Conservation (phyloP, 169 alveolate species). For the Cryptosporidium tyzzeri region DNA sequence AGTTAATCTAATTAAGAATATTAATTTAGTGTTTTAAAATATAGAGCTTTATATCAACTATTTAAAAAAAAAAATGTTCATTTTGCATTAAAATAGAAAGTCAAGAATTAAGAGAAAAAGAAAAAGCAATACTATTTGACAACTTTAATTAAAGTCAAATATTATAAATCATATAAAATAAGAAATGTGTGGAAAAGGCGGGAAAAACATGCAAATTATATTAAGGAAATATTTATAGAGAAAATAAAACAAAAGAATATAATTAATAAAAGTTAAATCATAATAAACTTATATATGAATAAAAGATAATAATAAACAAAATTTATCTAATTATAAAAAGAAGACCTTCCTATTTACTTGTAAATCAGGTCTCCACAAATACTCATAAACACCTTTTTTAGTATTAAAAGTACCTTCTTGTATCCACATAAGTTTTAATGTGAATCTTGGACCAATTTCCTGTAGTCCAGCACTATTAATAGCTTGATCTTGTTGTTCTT, state of each 20-base stretch:
- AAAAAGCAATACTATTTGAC: no score
- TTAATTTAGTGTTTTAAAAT: no score
- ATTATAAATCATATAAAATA: no score
- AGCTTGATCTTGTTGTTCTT: slow-evolving; percentile 78
- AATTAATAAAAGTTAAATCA: not conserved
- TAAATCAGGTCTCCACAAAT: slow-evolving; percentile 92
- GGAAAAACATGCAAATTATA: not conserved
- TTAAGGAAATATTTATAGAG: no score
- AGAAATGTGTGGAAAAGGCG: not conserved
- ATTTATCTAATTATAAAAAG: slow-evolving; percentile 79
- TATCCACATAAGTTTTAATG: slow-evolving; percentile 93
- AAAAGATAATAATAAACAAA: not conserved
- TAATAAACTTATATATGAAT: not conserved
- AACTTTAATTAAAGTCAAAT: no score
- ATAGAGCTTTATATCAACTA: no score
- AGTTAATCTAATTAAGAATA: no score
- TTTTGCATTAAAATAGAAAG: no score
- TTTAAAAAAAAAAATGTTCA: no score
- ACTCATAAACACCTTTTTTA: slow-evolving; percentile 89
- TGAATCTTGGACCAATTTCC: slow-evolving; percentile 99
- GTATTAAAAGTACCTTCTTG: slow-evolving; percentile 91
- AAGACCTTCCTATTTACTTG: slow-evolving; percentile 92
- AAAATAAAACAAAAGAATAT: no score
- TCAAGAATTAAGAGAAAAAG: no score
- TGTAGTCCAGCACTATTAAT: slow-evolving; percentile 91